Conservation (phyloP, 2,329 filamentous ascomycete genomes). For the Ophiostoma tasmaniense region DNA sequence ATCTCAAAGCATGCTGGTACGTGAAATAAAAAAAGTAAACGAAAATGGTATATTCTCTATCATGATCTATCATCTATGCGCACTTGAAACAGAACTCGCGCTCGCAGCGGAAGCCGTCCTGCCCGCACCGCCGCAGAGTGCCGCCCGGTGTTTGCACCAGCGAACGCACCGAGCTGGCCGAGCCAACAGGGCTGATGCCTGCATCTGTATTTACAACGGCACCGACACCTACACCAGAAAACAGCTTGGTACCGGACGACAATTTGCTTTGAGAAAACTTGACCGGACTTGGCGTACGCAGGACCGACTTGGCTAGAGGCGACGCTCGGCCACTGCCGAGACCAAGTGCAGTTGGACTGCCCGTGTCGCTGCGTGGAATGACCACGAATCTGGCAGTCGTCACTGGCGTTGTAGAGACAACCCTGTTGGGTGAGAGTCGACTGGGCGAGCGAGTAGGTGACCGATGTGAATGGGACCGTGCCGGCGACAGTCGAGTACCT, state of each 20-base stretch:
- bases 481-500: neutral
- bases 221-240: neutral
- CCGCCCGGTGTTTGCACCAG: conserved; percentile 42
- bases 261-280: conserved; percentile 17
- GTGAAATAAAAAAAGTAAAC: no score
- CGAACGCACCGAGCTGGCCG: conserved; percentile 2
- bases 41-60: neutral
- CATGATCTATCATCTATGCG: neutral
- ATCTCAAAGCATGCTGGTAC: neutral
- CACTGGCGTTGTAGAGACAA: neutral
- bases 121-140: conserved; percentile 43
- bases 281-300: conserved; percentile 26
- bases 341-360: neutral
- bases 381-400: neutral
- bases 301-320: neutral
- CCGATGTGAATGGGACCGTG: neutral
- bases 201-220: no score
- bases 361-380: neutral
- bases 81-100: conserved; percentile 54
- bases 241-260: neutral
- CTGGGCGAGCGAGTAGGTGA: neutral
- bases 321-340: conserved; percentile 1
- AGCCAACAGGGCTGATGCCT: conserved; percentile 21
- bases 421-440: neutral
- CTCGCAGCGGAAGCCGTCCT: conserved; percentile 47